Base-by-base conservation (phyloP, 495 filamentous ascomycete species). In the Copromyces sp. region DNA sequence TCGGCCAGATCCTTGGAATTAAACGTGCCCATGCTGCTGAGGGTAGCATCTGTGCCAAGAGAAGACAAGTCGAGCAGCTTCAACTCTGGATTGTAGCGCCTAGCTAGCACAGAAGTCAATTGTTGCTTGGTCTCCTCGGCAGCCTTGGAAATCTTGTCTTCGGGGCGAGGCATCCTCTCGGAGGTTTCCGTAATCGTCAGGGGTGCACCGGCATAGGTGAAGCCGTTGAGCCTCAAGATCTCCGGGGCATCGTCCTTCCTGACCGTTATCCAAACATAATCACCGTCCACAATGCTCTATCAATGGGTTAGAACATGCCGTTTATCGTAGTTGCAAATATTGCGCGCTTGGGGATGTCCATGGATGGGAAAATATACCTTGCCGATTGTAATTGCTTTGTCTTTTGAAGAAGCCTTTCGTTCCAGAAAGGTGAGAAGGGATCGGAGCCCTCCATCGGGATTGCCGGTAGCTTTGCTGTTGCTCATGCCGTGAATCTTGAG, bases 1-100 rank as follows among this genome's bases (percentile, higher is more conserved):
- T 90, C 89, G 38, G 91, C 89, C n/a, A 88, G 90, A 3, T 89
- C 87, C 38, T 84, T 86, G 65, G 83, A 86, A 72, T 88, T 85
- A 81, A 97, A 97, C 42, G 94, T 89, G 32, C 93, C 92, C 83
- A 92, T 90, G 32, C 86, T 83, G 41, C 85, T 79, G 3, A 97
- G 84, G 69, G 88, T 86, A 1, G 86, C 80, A 76, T 98, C 95
- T 41, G 83, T 81, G 38, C 85, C 90, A 9, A 98, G 87, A 9
- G 87, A 86, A 16, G 92, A 94, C 0, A 98, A 87, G 76, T 97
- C 88, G 38, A 98, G 87, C 1, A 98, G 82, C 81, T 94, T 95
- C 38, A 85, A 79, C 3, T 86, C 83, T 3, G 82, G 77, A 75
- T 91, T 86, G 82, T 97, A 98, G 17, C 95, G 91, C 40, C 84